A percentile compares a stretch with the other conserved stretches of the same genome.
Evolutionary conservation across 2,329 filamentous ascomycete species (phyloP).

Genomic region (Xylaria sp.): DNA sequence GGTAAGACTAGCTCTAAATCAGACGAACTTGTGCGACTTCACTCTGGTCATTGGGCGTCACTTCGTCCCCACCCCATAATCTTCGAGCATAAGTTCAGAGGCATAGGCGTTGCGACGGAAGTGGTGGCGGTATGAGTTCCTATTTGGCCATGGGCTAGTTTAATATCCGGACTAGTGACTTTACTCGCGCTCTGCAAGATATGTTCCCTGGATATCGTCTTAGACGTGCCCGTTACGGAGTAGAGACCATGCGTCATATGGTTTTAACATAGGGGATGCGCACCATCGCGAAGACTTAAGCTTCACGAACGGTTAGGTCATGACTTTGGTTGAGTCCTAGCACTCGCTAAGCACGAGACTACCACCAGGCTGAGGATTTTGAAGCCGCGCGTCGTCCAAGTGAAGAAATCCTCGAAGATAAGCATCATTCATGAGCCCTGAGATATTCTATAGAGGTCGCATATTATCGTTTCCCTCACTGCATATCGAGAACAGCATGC

Average conservation of each 20-base stretch:
- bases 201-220: neutral
- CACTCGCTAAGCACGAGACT: neutral
- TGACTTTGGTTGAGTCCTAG: neutral
- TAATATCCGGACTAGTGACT: neutral
- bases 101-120: neutral
- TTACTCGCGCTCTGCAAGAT: neutral
- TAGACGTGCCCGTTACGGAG: neutral
- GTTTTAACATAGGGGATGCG: conserved; percentile 1
- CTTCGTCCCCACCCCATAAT: neutral
- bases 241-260: neutral
- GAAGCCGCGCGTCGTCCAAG: neutral
- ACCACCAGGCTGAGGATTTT: neutral
- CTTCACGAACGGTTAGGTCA: neutral
- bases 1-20: neutral
- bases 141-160: conserved; percentile 21
- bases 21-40: neutral
- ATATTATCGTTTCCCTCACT: neutral
- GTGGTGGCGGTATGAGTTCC: conserved; percentile 16
- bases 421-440: neutral
- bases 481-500: neutral
- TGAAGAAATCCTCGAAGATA: neutral
- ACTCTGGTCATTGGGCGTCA: neutral
- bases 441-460: neutral
- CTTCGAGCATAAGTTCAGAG: neutral
- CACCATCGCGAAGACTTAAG: neutral